Conservation (phyloP, 148 eudicot species). For the Amaranthus palmeri region DNA sequence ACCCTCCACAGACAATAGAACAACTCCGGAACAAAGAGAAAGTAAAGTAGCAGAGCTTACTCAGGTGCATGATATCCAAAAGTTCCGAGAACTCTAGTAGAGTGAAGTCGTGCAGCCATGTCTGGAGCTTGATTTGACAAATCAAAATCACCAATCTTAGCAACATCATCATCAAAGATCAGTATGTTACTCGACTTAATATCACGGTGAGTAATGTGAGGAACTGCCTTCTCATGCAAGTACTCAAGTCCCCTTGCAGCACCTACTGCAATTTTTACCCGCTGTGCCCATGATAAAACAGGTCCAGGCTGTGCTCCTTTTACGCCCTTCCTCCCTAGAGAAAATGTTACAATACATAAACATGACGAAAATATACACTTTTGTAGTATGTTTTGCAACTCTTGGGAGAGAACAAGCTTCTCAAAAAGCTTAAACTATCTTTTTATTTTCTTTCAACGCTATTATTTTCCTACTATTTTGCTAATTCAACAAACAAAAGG, state of each 20-base stretch:
- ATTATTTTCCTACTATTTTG: no score
- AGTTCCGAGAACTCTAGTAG: slow-evolving; percentile 83
- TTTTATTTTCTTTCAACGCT: no score
- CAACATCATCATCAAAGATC: slow-evolving; percentile 69
- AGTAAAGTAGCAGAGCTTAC: slow-evolving; percentile 32
- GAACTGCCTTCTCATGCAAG: slow-evolving; percentile 79
- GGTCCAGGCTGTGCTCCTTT: slow-evolving; percentile 97
- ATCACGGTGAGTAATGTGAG: slow-evolving; percentile 66
- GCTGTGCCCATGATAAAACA: slow-evolving; percentile 65
- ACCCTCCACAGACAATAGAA: background rate
- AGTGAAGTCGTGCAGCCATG: slow-evolving; percentile 91
- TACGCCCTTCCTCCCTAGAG: slow-evolving; percentile 73
- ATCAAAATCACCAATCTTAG: slow-evolving; percentile 84
- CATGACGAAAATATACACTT: background rate
- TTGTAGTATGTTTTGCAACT: no score
- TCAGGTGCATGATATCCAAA: slow-evolving; percentile 96
- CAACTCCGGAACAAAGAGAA: background rate
- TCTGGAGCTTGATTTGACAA: slow-evolving; percentile 83
- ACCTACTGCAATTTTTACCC: slow-evolving; percentile 77
- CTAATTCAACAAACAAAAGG: background rate
- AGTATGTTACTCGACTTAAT: slow-evolving; percentile 85
- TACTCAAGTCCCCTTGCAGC: slow-evolving; percentile 88
- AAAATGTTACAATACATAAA: slow-evolving; percentile 4
- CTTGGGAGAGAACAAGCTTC: no score
- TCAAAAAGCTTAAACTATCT: no score